Percentiles rank a stretch among this genome's conserved stretches.
These are phyloP conservation scores for Laetiporus sulphureus DNA, from an alignment of 1,284 basidiomycete species.

Conservation along the genomic window DNA sequence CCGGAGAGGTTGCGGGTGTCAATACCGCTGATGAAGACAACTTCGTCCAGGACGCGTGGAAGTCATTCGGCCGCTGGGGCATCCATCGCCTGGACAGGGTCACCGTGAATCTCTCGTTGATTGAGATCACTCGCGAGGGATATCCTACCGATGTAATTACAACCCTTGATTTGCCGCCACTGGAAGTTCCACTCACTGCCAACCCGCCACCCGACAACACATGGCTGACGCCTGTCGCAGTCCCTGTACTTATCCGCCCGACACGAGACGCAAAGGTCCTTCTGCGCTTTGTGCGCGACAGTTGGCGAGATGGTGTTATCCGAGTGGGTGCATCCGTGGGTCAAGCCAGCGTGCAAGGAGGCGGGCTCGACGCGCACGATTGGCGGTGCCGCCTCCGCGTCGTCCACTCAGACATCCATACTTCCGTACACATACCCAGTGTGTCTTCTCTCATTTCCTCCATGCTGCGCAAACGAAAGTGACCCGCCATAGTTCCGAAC, in stretches of 20 bases:
- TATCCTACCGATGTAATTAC: slow-evolving; percentile 37
- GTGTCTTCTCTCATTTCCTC: slow-evolving; percentile 20
- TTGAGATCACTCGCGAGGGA: slow-evolving; percentile 38
- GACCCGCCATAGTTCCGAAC: slow-evolving; percentile 42
- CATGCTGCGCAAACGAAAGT: slow-evolving; percentile 4
- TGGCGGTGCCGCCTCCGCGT: slow-evolving; percentile 47
- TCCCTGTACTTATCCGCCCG: slow-evolving; percentile 46
- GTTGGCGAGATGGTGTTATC: slow-evolving; percentile 50
- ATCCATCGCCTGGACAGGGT: slow-evolving; percentile 47
- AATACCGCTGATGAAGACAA: slow-evolving; percentile 36
- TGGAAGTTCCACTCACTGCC: slow-evolving; percentile 51
- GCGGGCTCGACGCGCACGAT: slow-evolving; percentile 31
- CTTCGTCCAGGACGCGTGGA: slow-evolving; percentile 43
- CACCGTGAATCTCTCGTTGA: slow-evolving; percentile 45
- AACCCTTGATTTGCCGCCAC: slow-evolving; percentile 35
- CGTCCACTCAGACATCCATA: slow-evolving; percentile 37
- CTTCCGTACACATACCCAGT: slow-evolving; percentile 46
- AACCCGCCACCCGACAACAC: slow-evolving; percentile 46
- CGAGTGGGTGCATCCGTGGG: slow-evolving; percentile 37
- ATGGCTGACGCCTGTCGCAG: slow-evolving; percentile 54
- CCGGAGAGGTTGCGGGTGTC: slow-evolving; percentile 51
- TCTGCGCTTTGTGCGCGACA: slow-evolving; percentile 44
- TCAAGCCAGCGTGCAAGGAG: slow-evolving; percentile 44
- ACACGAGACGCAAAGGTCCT: slow-evolving; percentile 45
- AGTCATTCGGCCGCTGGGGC: slow-evolving; percentile 59